Percentiles rank a stretch among this genome's conserved stretches.
Evolutionary conservation across 169 alveolate genomes (phyloP).

Genomic region (Besnoitia besnoiti): DNA sequence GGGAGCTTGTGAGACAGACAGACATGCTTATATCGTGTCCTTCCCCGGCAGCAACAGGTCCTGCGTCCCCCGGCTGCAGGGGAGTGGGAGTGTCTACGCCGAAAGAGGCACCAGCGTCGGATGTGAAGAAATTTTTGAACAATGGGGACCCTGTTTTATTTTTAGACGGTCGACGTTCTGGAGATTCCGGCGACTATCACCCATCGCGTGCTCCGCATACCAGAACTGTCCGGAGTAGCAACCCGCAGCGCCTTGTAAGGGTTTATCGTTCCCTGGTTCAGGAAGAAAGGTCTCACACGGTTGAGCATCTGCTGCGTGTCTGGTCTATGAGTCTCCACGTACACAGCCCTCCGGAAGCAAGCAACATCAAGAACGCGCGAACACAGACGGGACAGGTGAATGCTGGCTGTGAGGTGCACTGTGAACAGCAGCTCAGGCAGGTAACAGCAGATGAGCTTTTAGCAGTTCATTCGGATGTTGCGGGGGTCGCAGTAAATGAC

Average conservation of each 20-base stretch:
- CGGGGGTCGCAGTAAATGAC: too few relatives aligned
- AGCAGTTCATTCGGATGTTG: too few relatives aligned
- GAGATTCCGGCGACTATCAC: not conserved
- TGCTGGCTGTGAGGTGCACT: not conserved
- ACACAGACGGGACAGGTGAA: not conserved
- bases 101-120: not conserved
- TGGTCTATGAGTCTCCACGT: constrained; percentile 27
- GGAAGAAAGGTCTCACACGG: not conserved
- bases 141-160: too few relatives aligned
- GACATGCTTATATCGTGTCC: not conserved
- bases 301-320: constrained; percentile 14
- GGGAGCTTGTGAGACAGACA: not conserved
- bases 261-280: constrained; percentile 22
- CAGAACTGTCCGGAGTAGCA: constrained; percentile 6
- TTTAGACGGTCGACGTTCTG: too few relatives aligned
- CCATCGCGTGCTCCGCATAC: not conserved
- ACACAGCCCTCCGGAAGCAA: not conserved
- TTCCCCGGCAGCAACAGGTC: too few relatives aligned
- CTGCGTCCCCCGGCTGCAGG: too few relatives aligned
- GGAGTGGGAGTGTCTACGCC: too few relatives aligned
- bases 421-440: too few relatives aligned
- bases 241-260: constrained; percentile 34
- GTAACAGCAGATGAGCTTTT: too few relatives aligned
- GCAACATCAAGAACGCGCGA: not conserved
- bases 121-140: not conserved